These are phyloP conservation scores for Chalciporus sphaerocephalus DNA, from an alignment of 768 basidiomycete genomes.

Conservation along the genomic window DNA sequence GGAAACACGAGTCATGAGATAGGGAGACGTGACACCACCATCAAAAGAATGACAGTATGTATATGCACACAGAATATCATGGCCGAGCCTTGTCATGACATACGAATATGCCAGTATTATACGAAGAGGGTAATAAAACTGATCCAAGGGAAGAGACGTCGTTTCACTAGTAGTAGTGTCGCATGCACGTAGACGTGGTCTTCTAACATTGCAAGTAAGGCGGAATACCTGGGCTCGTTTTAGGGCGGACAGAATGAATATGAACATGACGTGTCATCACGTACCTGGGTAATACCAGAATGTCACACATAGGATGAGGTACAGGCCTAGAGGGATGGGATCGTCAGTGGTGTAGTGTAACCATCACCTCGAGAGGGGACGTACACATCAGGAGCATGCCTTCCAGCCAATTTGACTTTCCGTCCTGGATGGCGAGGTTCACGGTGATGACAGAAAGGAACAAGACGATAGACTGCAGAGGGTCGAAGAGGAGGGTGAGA, in stretches of 20 bases:
- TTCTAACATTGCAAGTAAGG: neutral
- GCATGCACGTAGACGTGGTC: neutral
- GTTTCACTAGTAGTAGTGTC: no score
- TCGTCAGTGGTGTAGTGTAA: neutral
- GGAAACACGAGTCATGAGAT: no score
- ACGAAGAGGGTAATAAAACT: no score
- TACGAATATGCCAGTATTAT: no score
- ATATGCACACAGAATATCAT: no score
- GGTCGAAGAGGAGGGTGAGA: conserved; percentile 79
- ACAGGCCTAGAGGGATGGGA: conserved; percentile 40
- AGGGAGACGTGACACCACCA: no score
- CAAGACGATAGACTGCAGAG: conserved; percentile 59
- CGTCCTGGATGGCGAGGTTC: conserved; percentile 81
- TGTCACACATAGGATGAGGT: conserved; percentile 51
- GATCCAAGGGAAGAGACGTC: no score
- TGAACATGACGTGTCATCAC: conserved; percentile 6
- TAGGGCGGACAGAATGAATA: neutral
- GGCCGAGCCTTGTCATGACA: no score
- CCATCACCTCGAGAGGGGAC: conserved; percentile 6
- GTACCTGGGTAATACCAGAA: conserved; percentile 53
- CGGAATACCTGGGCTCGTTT: neutral
- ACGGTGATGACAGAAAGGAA: conserved; percentile 60
- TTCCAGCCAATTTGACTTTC: conserved; percentile 92
- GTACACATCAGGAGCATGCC: conserved; percentile 72
- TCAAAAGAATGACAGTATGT: no score